Evolutionary conservation across 768 basidiomycete species (phyloP), one percentile per base, ranked within the genome.

Genomic region (Grammothele lineata): DNA sequence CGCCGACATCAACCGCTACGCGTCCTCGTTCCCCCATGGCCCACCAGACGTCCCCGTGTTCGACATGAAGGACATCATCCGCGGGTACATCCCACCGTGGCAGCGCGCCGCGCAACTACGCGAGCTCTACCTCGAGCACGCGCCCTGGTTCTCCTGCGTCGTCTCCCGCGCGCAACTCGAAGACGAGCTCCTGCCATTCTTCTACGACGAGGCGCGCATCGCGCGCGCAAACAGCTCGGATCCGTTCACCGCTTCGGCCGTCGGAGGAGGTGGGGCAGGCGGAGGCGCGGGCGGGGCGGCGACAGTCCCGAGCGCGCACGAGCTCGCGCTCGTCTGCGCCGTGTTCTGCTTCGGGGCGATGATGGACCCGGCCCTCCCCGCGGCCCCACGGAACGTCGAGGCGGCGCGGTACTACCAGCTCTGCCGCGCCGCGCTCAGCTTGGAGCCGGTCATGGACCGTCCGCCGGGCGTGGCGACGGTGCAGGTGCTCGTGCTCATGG

Each of bases 141-240:
- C 85, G 3, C 81, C 83, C 0, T 89, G 87, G 87, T 86, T 87
- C 59, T 87, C 85, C 48, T 81, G 85, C 18, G 81, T 85, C 2
- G 77, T 88, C 30, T 81, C 81, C 3, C 69, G 72, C 36, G 69
- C 68, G 14, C 85, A 89, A 51, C 71, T 88, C 34, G 67, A 83
- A 10, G 76, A 87, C 37, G 85, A 86, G 24, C 70, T 81, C 27
- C 60, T 87, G 22, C 70, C 75, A 3, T 78, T 81, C 0, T 71
- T 83, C 25, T 88, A 87, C 62, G 63, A 85, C 8, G 62, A 77
- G n/a, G 78, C 84, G 46, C 47, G 46, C 14, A 17, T 19, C 34
- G 24, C 11, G 11, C 48, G 38, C 18, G 51, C 40, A 10, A 63
- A 74, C 18, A 71, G 73, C 4, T 77, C 27, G 8, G 14, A 7